Base-by-base conservation (phyloP, 768 basidiomycete genomes). In the Nidularia pulvinata region DNA sequence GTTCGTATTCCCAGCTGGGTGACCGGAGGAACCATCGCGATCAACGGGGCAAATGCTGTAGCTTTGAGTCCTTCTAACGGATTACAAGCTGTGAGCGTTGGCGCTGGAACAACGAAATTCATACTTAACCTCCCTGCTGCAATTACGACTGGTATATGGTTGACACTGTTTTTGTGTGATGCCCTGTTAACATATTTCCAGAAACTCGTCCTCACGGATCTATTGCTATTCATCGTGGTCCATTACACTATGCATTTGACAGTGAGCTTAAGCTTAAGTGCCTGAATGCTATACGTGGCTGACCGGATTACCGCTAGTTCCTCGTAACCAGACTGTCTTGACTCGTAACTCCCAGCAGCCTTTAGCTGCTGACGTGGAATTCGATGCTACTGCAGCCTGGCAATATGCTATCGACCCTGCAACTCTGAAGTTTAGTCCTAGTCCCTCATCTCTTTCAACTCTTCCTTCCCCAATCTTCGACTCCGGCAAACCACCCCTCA, bases 181-280 rank as follows among this genome's bases (percentile, higher is more conserved):
- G 16, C 5, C 16, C 13, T 13, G 5, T 43, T 45, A 9, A 22
- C 11, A 4, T 49, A 25, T 35, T 56, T 42, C 37, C 57, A 82
- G 81, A 84, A 62, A 70, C 59, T 32, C 72, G 82, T 16, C 79
- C 80, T 14, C 75, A 82, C 57, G 74, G 75, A 6, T 80, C 79
- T 6, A 69, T 82, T 48, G 81, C 81, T 7, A 70, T 84, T 13
- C 80, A 83, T 46, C 77, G 81, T 6, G 82, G 81, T 13, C 78
- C 81, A 7, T 60, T 83, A 43, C 72, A 83, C 62, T 83, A 82
- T 59, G 81, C 82, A 4, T 78, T 77, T 55, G 81, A 83, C 63
- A 83, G 75, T 76, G 53, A 54, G 72, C 4, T 10, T 36, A 33
- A 30, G 25, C 25, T 30, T 30, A 30, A 30, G 25, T 30, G 4